Evolutionary conservation across 169 alveolate species (phyloP).

Genomic region (Cryptosporidium xiaoi): DNA sequence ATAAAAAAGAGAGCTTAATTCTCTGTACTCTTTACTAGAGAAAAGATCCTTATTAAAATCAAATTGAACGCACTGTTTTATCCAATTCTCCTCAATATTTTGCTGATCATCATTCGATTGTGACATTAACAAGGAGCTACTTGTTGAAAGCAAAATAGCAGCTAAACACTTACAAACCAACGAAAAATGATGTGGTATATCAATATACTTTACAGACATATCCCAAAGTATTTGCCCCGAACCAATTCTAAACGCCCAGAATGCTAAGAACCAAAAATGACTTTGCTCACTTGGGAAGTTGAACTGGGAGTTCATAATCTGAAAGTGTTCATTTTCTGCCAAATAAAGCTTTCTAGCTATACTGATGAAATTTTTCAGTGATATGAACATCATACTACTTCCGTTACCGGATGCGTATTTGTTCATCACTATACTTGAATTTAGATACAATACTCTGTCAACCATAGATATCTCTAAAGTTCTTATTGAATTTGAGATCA

Average conservation of each 20-base stretch:
- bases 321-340: neutral
- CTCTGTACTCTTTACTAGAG: constrained; percentile 58
- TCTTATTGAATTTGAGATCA: constrained; percentile 30
- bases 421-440: constrained; percentile 48
- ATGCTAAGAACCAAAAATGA: constrained; percentile 69
- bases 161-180: constrained; percentile 56
- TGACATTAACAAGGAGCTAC: constrained; percentile 45
- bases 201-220: constrained; percentile 20
- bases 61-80: constrained; percentile 62
- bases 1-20: constrained; percentile 33
- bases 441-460: constrained; percentile 35
- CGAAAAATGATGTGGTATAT: constrained; percentile 47
- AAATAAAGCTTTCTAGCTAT: constrained; percentile 24
- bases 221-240: constrained; percentile 68
- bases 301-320: neutral
- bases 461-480: constrained; percentile 42
- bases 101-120: constrained; percentile 18
- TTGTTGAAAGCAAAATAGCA: constrained; percentile 50
- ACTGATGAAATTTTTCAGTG: constrained; percentile 30
- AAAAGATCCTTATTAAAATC: constrained; percentile 38
- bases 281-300: constrained; percentile 31
- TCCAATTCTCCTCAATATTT: constrained; percentile 48
- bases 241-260: constrained; percentile 73
- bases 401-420: constrained; percentile 24
- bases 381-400: constrained; percentile 14